Conservation (phyloP, 2,329 filamentous ascomycete species). For the Laburnicola sp. region DNA sequence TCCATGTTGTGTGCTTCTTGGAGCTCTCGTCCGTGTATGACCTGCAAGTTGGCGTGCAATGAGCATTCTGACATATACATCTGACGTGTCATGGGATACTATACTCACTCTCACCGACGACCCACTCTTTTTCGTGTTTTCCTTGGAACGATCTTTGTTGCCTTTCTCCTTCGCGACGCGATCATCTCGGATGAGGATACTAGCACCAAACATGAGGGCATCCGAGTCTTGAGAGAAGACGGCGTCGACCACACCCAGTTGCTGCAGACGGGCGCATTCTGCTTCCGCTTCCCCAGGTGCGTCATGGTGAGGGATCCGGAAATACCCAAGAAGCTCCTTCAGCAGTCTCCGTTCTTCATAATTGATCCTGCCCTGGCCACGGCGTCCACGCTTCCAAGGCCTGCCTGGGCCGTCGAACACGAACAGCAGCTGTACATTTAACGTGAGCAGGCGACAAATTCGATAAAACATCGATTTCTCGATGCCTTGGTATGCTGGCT, state of each 20-base stretch:
- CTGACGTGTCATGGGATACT: not conserved
- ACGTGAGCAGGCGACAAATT: conserved; percentile 51
- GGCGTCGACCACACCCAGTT: conserved; percentile 51
- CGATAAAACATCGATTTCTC: conserved; percentile 49
- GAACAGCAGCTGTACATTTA: conserved; percentile 57
- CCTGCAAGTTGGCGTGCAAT: not conserved
- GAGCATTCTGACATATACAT: not conserved
- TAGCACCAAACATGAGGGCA: conserved; percentile 53
- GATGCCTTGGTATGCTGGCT: conserved; percentile 45
- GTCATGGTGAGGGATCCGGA: conserved; percentile 49
- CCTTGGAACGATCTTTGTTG: conserved; percentile 25
- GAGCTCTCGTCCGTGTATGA: conserved; percentile 38
- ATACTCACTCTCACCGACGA: conserved; percentile 25
- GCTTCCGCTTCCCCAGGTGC: conserved; percentile 55
- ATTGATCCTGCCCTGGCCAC: conserved; percentile 37
- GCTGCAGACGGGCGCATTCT: conserved; percentile 53
- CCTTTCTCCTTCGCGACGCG: conserved; percentile 29
- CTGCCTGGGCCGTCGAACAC: conserved; percentile 58
- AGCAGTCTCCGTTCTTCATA: conserved; percentile 39
- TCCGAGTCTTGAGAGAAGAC: conserved; percentile 56
- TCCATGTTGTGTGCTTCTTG: conserved; percentile 35
- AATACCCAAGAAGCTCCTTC: conserved; percentile 42
- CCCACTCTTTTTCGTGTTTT: conserved; percentile 38
- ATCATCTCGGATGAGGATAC: conserved; percentile 46
- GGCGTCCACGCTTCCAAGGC: conserved; percentile 42